Evolutionary conservation across 768 basidiomycete species (phyloP), one percentile per base, ranked within the genome.

Genomic region (Phlebiopsis flavidoalba): DNA sequence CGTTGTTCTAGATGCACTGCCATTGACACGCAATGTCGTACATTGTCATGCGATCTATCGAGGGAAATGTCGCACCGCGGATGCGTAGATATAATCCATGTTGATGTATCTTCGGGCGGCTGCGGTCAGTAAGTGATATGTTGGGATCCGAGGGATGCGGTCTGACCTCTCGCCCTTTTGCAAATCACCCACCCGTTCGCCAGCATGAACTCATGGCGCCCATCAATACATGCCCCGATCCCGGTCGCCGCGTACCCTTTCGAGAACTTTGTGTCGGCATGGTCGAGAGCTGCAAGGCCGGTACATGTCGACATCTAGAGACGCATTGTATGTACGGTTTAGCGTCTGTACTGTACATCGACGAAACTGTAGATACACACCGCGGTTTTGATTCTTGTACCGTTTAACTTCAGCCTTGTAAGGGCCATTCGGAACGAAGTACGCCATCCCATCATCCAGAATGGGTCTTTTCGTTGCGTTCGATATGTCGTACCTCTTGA

Each of bases 151-250:
- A n/a, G n/a, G n/a, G n/a, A n/a, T 63, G 47, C 79, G 79, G 0
- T 66, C 64, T 11, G 48, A 71, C 69, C 64, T 40, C 48, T 71
- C 66, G 10, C 71, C 67, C n/a, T 64, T 63, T 45, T 70, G 68
- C 1, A 71, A 58, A 48, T 71, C 71, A 5, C 62, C 69, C 1
- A 68, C 53, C 64, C 67, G 51, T 62, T 64, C 6, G 63, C 54
- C 1, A 54, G 57, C 15, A 69, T 58, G 12, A 71, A 47, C 7
- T 59, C 67, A 49, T 72, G 71, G 3, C 67, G 59, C 0, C 60
- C 59, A 49, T 67, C 69, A 8, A 55, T 35, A 6, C 55, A 55
- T 1, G 50, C 60, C 1, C 12, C 52, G 19, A 53, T 37, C 6
- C 52, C 52, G 1, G 35, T 37, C 1, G 54, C 24, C 1, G 31